These are phyloP conservation scores for Scalesia atractyloides DNA, from an alignment of 129 eudicot species.

Conservation along the genomic window DNA sequence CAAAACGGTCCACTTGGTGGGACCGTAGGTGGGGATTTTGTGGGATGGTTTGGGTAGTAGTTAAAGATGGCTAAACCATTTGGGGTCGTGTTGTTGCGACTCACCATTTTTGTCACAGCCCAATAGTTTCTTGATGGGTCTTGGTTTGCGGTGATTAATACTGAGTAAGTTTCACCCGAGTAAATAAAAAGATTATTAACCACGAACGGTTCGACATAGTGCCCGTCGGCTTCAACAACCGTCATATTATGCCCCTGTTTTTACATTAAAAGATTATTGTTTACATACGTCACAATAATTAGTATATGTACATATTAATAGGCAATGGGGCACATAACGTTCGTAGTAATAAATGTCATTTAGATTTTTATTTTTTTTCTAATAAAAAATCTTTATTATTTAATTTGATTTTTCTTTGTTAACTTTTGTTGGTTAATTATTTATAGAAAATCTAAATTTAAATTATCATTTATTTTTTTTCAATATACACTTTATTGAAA, in stretches of 20 bases:
- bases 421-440: too few relatives aligned
- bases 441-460: too few relatives aligned
- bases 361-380: too few relatives aligned
- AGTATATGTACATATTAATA: background rate
- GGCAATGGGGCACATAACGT: too few relatives aligned
- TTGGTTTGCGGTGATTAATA: constrained; percentile 73
- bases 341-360: too few relatives aligned
- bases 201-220: constrained; percentile 75
- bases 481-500: too few relatives aligned
- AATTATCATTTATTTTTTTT: too few relatives aligned
- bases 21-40: constrained; percentile 52
- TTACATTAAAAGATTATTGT: background rate
- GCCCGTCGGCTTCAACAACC: constrained; percentile 90
- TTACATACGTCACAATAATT: background rate
- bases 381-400: too few relatives aligned
- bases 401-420: too few relatives aligned
- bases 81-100: constrained; percentile 59
- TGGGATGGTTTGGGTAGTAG: constrained; percentile 84
- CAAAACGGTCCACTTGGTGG: constrained; percentile 75
- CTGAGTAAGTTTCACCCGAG: constrained; percentile 91
- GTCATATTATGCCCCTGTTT: constrained; percentile 89
- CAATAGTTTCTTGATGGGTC: constrained; percentile 81
- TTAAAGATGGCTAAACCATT: constrained; percentile 69
- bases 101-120: constrained; percentile 56
- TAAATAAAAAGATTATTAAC: constrained; percentile 78